Base-by-base conservation (phyloP, 768 basidiomycete genomes). In the Boletus pseudopeckii region DNA sequence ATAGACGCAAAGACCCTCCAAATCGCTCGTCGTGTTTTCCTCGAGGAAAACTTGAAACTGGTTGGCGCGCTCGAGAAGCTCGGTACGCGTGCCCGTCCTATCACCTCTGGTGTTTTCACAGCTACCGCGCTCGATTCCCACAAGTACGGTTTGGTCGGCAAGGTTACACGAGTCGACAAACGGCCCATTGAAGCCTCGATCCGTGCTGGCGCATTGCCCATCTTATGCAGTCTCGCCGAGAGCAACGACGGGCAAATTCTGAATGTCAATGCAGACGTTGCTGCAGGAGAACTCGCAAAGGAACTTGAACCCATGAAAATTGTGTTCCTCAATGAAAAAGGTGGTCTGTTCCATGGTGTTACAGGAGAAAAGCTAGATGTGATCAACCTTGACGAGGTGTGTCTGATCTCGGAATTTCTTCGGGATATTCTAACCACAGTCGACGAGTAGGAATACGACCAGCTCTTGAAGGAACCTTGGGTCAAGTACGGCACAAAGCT, bases 401-500 rank as follows among this genome's bases (percentile, higher is more conserved):
- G 61, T 54, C 18, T 26, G 13, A 2, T 44, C 14, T 40, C 7
- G 1, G 2, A 14, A 42, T 53, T 26, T 45, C 30, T 42, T 36
- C 9, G 32, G 33, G 15, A 11, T 33, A 34, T 28, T 43, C 48
- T 39, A 56, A 43, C 15, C 45, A 13, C 30, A 8, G 1, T 9
- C 47, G 32, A 33, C 22, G 50, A 18, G 26, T 64, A 93, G 89
- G 97, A 99, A 76, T 98, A 96, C 72, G 91, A 96, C 61, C 81
- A 82, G 22, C 85, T 99, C 54, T 91, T 98, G 94, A 95, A 94
- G 66, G 90, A 98, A 73, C 82, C 94, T 7, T 99, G 97, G 97
- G 96, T 99, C 72, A 97, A 97, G 71, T 98, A 85, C 69, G 97
- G 96, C 56, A 98, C 96, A 59, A 99, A 99, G 73, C 90, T 99